Evolutionary conservation across 2,329 filamentous ascomycete species (phyloP).

Genomic region (Curvularia hawaiiensis): DNA sequence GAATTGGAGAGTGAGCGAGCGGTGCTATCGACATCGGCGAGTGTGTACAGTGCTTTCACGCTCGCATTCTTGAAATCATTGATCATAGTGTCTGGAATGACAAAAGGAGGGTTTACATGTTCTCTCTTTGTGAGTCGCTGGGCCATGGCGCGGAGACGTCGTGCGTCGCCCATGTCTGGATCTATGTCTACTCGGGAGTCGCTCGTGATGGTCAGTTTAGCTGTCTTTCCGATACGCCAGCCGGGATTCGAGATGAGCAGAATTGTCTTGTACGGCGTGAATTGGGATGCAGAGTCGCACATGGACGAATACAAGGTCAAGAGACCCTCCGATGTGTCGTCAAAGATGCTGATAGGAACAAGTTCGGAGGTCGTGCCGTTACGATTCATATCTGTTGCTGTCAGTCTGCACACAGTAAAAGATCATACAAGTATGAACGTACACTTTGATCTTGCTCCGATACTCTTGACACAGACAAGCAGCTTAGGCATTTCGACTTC

Average conservation of each 20-base stretch:
- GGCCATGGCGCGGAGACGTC: slow-evolving; percentile 59
- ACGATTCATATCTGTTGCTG: slow-evolving; percentile 52
- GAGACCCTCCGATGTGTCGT: slow-evolving; percentile 60
- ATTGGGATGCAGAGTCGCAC: slow-evolving; percentile 51
- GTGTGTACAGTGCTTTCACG: slow-evolving; percentile 48
- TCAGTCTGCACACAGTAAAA: neutral
- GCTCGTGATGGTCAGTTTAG: slow-evolving; percentile 45
- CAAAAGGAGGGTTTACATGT: slow-evolving; percentile 57
- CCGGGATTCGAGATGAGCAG: slow-evolving; percentile 57
- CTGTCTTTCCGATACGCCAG: slow-evolving; percentile 46
- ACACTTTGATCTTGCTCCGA: slow-evolving; percentile 59
- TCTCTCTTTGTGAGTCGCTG: slow-evolving; percentile 56
- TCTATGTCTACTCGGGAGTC: slow-evolving; percentile 62
- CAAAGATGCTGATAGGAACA: slow-evolving; percentile 60
- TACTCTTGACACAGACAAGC: slow-evolving; percentile 63
- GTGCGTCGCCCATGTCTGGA: slow-evolving; percentile 58
- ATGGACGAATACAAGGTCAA: slow-evolving; percentile 63
- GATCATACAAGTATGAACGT: slow-evolving; percentile 4
- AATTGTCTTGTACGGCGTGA: slow-evolving; percentile 56
- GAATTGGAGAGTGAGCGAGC: slow-evolving; percentile 31
- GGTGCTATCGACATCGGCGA: slow-evolving; percentile 54
- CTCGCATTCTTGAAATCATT: slow-evolving; percentile 27
- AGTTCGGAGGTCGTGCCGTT: slow-evolving; percentile 53
- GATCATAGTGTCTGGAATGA: slow-evolving; percentile 37
- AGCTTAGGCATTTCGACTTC: slow-evolving; percentile 59